Evolutionary conservation across 345 rosid species (phyloP).

Genomic region (Salix arbutifolia): DNA sequence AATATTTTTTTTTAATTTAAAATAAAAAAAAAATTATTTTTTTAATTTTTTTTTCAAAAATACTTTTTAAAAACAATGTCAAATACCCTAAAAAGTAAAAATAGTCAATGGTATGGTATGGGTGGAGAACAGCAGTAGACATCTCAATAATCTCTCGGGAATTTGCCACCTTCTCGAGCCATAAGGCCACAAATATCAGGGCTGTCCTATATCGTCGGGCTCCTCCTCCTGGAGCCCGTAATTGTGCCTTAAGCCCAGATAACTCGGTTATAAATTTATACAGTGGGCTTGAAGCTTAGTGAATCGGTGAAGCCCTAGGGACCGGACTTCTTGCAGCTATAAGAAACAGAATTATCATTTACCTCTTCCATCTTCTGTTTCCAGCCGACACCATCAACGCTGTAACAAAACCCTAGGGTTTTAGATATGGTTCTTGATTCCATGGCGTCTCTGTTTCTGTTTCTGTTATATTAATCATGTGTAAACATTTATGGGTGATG

Average conservation of each 20-base stretch:
- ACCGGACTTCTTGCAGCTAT: neutral
- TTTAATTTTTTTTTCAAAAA: too few relatives aligned
- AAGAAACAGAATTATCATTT: neutral
- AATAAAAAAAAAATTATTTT: too few relatives aligned
- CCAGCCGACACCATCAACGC: neutral
- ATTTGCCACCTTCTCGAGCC: neutral
- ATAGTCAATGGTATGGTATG: too few relatives aligned
- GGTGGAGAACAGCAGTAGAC: too few relatives aligned
- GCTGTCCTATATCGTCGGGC: neutral
- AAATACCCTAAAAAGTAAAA: too few relatives aligned
- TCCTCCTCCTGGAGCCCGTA: neutral
- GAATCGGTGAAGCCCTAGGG: neutral
- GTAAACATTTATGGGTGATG: slow-evolving; percentile 31
- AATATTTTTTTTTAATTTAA: too few relatives aligned
- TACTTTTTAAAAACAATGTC: too few relatives aligned
- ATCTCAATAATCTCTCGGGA: too few relatives aligned
- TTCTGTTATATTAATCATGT: too few relatives aligned
- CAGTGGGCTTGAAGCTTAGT: neutral
- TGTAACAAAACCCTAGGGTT: neutral
- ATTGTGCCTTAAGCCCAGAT: neutral
- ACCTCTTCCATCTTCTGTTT: neutral
- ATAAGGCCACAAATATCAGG: neutral
- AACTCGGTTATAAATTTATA: neutral
- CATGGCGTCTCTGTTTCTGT: too few relatives aligned
- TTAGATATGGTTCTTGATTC: neutral